Evolutionary conservation across 2,329 filamentous ascomycete genomes (phyloP), one percentile per base, ranked within the genome.

Genomic region (Exophiala spinifera): DNA sequence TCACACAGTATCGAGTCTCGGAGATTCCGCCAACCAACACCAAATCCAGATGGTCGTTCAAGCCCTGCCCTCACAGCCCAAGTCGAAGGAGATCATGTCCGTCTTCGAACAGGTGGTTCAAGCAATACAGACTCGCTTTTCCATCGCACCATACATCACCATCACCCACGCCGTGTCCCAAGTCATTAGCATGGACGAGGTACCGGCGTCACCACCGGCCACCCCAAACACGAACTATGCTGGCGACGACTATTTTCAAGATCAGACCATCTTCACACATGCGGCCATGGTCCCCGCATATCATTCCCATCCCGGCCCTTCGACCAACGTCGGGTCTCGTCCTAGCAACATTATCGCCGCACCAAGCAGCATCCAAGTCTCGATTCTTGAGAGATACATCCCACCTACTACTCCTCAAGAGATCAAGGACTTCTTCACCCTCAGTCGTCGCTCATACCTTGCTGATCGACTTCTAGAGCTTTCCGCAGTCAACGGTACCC

Each of bases 361-460:
- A 4, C 83, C 82, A 0, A 76, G 76, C 15, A 82, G 78, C 46
- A 80, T 85, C 57, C 76, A 85, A 51, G 71, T 85, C 37, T 80
- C 82, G 1, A 74, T 85, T 11, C 74, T 86, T 3, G 83, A 86
- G 68, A 79, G 83, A 34, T 86, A 84, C 66, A 81, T 86, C n/a
- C 83, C 83, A 15, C 83, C 83, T 2, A 77, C 81, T 0, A 82
- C 77, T 19, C 64, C 71, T 1, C 76, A 80, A 61, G 83, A 86
- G 64, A 83, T 83, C 55, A 68, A 72, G 28, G 78, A 83, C 59
- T 76, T 86, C 63, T 85, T 85, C 66, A 74, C 71, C 14, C 69
- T 75, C 2, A 74, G 71, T 42, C 77, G 79, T 3, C 77, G 76
- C 2, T 86, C 83, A 0, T 72, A 83, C 46, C 72, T 86, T 1